Evolutionary conservation across 441 rosid species (phyloP).

Genomic region (Populus hybrid): DNA sequence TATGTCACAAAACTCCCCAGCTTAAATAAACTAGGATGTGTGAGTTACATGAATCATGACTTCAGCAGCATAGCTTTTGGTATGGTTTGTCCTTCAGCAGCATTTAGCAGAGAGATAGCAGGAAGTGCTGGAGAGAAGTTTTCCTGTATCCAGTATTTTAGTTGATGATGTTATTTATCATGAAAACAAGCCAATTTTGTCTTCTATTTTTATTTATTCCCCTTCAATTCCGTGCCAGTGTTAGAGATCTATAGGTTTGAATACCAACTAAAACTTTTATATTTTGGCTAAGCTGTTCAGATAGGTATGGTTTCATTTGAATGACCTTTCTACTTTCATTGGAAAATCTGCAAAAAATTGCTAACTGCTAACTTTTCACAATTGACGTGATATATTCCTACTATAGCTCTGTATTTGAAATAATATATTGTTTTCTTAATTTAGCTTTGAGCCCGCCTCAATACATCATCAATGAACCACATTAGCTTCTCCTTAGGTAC

Average conservation of each 20-base stretch:
- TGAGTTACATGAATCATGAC: not conserved
- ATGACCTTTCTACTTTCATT: not conserved
- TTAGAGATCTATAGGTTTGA: not conserved
- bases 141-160: not conserved
- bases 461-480: not conserved
- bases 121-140: not conserved
- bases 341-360: not conserved
- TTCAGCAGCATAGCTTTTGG: not conserved
- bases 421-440: not conserved
- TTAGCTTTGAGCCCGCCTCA: not conserved
- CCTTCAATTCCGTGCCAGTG: not conserved
- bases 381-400: not conserved
- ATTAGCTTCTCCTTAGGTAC: slow-evolving; percentile 44
- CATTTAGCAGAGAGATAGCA: not conserved
- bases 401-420: not conserved
- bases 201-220: not conserved
- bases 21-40: too few species aligned
- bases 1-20: not conserved
- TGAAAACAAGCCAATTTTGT: not conserved
- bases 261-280: not conserved
- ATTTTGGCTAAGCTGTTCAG: not conserved
- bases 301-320: not conserved
- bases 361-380: not conserved
- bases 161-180: not conserved
- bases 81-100: not conserved